Percentiles rank a stretch among this genome's conserved stretches.
Evolutionary conservation across 768 basidiomycete species (phyloP).

Genomic region (Saitozyma sp.): DNA sequence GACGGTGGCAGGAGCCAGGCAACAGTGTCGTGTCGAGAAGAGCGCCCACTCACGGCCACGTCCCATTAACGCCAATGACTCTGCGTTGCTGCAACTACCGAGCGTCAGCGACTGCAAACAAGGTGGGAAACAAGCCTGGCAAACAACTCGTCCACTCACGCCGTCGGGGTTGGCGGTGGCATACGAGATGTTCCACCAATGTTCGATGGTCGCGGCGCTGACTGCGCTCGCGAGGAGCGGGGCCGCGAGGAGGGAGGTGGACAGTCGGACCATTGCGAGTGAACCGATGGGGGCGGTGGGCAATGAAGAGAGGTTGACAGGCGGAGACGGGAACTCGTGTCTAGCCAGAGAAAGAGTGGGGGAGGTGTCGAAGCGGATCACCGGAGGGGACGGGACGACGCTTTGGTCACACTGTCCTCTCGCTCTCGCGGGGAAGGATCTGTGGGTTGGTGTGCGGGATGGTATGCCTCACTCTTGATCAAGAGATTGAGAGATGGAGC

Average conservation of each 20-base stretch:
- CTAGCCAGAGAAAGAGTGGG: too few relatives aligned
- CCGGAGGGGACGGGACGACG: too few relatives aligned
- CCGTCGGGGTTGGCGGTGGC: constrained; percentile 83
- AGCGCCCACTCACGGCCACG: constrained; percentile 78
- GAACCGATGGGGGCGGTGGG: too few relatives aligned
- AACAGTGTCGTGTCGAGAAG: neutral
- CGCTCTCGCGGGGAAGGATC: too few relatives aligned
- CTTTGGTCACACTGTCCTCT: too few relatives aligned
- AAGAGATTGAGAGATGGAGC: too few relatives aligned
- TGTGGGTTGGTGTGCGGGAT: too few relatives aligned
- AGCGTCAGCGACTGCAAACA: neutral
- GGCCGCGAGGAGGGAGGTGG: neutral
- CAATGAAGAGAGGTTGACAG: too few relatives aligned
- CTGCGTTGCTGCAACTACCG: constrained; percentile 58
- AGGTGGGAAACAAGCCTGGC: neutral
- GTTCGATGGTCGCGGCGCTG: constrained; percentile 44
- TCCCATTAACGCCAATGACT: constrained; percentile 83
- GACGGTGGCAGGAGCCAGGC: too few relatives aligned
- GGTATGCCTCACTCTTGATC: too few relatives aligned
- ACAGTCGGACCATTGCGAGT: neutral
- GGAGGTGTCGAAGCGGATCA: too few relatives aligned
- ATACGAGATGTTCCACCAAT: constrained; percentile 81
- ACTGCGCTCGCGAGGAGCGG: constrained; percentile 1
- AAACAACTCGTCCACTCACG: constrained; percentile 50
- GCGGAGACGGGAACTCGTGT: too few relatives aligned